Base-by-base conservation (phyloP, 148 eudicot genomes). In the Vaccinium myrtillus region DNA sequence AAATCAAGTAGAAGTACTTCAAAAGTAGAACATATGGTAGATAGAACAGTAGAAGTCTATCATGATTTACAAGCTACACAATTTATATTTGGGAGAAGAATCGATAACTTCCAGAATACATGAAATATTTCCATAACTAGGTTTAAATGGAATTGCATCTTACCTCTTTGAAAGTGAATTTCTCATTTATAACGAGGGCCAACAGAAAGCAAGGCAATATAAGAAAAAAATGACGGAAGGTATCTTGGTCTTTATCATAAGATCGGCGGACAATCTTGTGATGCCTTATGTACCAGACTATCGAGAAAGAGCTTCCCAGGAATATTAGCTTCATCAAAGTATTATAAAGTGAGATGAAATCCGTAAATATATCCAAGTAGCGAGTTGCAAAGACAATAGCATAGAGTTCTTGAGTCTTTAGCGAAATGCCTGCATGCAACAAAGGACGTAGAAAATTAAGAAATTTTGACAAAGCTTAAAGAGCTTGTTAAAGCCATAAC, bases 361-460 rank as follows among this genome's bases (percentile, higher is more conserved):
- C 92, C 0, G 96, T 94, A 83, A 97, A 94, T 67, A 97, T 88
- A 88, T 97, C 99, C 91, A 97, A 84, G 92, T 97, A 97, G 83
- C 99, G 99, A 90, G 96, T 94, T 30, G 92, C 94, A 87, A 95
- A 97, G 30, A 97, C 98, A 85, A 97, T 74, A n/a, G 98, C 96
- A 88, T 93, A 95, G 61, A 97, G 98, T 85, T 97, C 99, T 86
- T 97, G 99, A 76, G 98, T 95, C 93, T 94, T 97, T 90, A 97
- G 87, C 11, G 99, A 97, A 86, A 97, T 80, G 76, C 99, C 99
- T 97, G 90, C 84, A 90, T 58, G 82, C 5, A 83, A 84, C 5
- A 67, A 55, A 80, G 39, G 12, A 14, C 19, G n/a, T 51, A 54
- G 36, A n/a, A 53, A 15, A 67, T 67, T 10, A 11, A 70, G 32